These are phyloP conservation scores for Aspergillus glaucus DNA, from an alignment of 2,329 filamentous ascomycete species.

Conservation along the genomic window DNA sequence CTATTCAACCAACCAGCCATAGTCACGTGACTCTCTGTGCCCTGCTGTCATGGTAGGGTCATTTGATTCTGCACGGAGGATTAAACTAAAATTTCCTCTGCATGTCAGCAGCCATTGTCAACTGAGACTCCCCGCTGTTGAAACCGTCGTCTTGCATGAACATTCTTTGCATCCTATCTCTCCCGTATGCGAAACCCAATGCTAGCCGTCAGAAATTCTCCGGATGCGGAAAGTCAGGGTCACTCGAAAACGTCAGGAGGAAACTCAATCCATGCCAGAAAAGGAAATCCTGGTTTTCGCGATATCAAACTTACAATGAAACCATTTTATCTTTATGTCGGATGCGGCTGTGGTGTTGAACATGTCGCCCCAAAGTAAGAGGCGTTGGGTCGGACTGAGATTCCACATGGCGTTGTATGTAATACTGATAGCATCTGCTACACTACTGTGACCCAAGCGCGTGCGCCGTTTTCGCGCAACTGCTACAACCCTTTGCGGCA, in stretches of 20 bases:
- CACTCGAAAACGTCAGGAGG: background rate
- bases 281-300: too few species aligned
- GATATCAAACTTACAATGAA: background rate
- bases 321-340: background rate
- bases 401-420: conserved; percentile 12
- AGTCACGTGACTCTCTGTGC: background rate
- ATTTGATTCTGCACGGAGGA: background rate
- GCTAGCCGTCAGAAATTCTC: conserved; percentile 1
- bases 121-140: background rate
- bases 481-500: conserved; percentile 7
- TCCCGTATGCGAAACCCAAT: background rate
- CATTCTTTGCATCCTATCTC: background rate
- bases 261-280: background rate
- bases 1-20: background rate
- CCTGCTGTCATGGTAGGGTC: background rate
- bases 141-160: background rate
- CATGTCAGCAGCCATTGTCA: background rate
- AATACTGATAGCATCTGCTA: conserved; percentile 26
- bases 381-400: background rate
- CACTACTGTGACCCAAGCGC: conserved; percentile 24
- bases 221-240: conserved; percentile 20
- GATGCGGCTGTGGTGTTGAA: background rate
- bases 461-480: conserved; percentile 24
- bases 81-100: background rate
- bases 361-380: background rate